phyloP scores from a whole-genome alignment of 495 filamentous ascomycete genomes.

The Penicillium crystallinum region DNA sequence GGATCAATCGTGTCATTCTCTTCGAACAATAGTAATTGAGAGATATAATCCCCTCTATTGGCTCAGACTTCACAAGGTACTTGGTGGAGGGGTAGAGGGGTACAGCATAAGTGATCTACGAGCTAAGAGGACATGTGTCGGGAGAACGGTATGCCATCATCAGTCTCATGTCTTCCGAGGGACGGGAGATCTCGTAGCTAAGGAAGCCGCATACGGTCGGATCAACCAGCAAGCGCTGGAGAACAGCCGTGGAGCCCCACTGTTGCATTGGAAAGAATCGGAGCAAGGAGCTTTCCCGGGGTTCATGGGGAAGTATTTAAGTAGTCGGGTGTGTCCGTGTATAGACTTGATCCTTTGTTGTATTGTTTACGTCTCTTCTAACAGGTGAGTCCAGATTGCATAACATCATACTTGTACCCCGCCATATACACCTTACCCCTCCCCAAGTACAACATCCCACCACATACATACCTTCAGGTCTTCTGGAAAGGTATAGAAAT shows the following conservation, averaged over 20 bases:
- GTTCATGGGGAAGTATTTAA: conserved; percentile 22
- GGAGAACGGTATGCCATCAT: conserved; percentile 15
- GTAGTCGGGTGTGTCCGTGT: conserved; percentile 27
- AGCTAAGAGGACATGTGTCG: background rate
- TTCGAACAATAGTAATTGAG: too few relatives aligned
- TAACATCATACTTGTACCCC: conserved; percentile 18
- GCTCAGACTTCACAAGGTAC: too few relatives aligned
- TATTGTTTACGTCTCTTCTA: conserved; percentile 13
- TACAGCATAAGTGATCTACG: background rate
- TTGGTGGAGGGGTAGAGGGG: background rate
- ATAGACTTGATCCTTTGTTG: conserved; percentile 9
- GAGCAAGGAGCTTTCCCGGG: conserved; percentile 33
- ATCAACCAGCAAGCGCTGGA: conserved; percentile 29
- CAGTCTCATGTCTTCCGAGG: conserved; percentile 33
- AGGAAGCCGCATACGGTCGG: conserved; percentile 27
- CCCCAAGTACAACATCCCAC: background rate
- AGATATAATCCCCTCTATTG: too few relatives aligned
- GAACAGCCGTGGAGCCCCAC: conserved; percentile 32
- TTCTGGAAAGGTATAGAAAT: conserved; percentile 11
- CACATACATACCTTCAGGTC: background rate
- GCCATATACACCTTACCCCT: conserved; percentile 11
- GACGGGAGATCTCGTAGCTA: conserved; percentile 42
- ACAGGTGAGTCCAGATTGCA: conserved; percentile 19
- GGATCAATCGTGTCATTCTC: too few relatives aligned
- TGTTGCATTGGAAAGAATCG: conserved; percentile 42